Percentiles rank a stretch among this genome's conserved stretches.
These are phyloP conservation scores for Cynanchum wilfordii DNA, from an alignment of 257 asterid species.

Conservation along the genomic window DNA sequence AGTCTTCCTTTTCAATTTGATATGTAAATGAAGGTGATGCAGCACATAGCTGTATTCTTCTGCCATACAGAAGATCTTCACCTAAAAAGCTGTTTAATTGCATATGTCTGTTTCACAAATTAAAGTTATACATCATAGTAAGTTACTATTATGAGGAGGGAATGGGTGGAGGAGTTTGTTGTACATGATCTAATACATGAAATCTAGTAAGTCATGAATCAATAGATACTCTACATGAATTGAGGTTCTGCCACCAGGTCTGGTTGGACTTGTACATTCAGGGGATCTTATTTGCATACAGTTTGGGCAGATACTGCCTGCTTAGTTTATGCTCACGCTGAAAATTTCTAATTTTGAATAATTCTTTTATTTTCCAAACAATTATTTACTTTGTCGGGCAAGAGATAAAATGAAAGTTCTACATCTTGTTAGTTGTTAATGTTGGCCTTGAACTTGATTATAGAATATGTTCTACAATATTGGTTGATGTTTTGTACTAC, in stretches of 20 bases:
- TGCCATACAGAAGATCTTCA: not conserved
- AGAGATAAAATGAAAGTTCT: not conserved
- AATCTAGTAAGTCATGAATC: not conserved
- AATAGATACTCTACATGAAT: not conserved
- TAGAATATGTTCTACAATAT: not conserved
- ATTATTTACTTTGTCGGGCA: not conserved
- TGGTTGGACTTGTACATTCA: not conserved
- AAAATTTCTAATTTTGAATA: not conserved
- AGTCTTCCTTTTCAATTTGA: not conserved
- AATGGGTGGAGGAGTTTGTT: not conserved
- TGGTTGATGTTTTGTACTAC: not conserved
- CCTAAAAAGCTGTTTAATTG: not conserved
- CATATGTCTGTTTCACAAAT: not conserved
- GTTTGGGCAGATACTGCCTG: not conserved
- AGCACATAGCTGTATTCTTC: not conserved
- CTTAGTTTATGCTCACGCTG: not conserved
- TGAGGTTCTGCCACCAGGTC: not conserved
- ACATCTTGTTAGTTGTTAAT: not conserved
- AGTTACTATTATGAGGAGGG: not conserved
- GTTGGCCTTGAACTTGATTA: constrained; percentile 2
- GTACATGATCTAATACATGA: not conserved
- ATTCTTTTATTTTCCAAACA: not conserved
- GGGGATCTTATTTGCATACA: not conserved
- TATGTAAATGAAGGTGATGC: not conserved
- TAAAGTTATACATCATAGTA: not conserved